Conservation (phyloP, 805 yeast genomes). For the Schwanniomyces polymorphus region DNA sequence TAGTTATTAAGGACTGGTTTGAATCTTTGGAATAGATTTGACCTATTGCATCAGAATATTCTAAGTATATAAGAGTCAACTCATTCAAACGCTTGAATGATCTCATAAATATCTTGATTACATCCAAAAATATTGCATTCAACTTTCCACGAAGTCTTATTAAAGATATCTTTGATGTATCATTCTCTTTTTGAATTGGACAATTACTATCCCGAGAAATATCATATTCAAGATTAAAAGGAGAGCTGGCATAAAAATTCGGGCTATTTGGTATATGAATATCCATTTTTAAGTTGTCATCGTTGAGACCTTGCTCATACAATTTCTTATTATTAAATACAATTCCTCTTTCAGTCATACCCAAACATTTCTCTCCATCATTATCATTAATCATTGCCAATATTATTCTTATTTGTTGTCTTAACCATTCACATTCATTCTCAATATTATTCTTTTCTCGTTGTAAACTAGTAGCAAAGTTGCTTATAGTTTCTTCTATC, state of each 20-base stretch:
- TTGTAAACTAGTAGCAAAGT: constrained; percentile 30
- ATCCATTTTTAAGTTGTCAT: constrained; percentile 19
- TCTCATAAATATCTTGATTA: constrained; percentile 29
- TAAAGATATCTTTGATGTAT: constrained; percentile 28
- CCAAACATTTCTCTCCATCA: constrained; percentile 25
- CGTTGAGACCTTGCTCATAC: constrained; percentile 30
- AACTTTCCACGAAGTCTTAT: constrained; percentile 29
- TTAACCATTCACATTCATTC: constrained; percentile 45
- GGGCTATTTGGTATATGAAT: constrained; percentile 11
- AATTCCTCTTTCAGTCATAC: constrained; percentile 26
- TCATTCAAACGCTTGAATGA: constrained; percentile 31
- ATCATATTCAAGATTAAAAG: constrained; percentile 22
- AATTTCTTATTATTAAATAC: constrained; percentile 25
- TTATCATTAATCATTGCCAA: constrained; percentile 39
- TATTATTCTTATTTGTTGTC: constrained; percentile 42
- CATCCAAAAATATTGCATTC: constrained; percentile 35
- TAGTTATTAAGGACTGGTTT: constrained; percentile 13
- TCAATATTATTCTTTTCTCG: constrained; percentile 39
- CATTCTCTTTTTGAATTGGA: constrained; percentile 22
- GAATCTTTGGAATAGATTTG: constrained; percentile 13
- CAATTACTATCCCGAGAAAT: constrained; percentile 14
- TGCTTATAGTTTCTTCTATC: constrained; percentile 49
- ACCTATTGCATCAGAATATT: constrained; percentile 29
- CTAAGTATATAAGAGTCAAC: constrained; percentile 22
- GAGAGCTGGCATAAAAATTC: constrained; percentile 25